Evolutionary conservation across 2,329 filamentous ascomycete species (phyloP), one percentile per base, ranked within the genome.

Genomic region (Pseudocercospora eumusae): DNA sequence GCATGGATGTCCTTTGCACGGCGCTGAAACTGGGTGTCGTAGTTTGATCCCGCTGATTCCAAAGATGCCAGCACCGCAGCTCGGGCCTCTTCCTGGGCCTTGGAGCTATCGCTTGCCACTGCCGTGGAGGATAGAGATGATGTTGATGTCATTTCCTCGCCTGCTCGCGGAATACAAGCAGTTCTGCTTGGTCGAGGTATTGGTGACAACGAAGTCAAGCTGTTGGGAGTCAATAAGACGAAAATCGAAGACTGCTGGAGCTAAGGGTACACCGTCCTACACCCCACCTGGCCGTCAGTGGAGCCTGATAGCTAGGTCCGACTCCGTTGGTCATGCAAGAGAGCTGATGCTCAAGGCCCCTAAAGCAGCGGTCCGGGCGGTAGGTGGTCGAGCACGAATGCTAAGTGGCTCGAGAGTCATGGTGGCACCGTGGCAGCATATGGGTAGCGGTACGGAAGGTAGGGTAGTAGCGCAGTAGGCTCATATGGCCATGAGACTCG

Each of bases 1-100:
- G 80, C 76, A 79, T 93, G 90, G 56, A 95, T 81, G 66, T 87
- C 84, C 15, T 81, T 75, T 15, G 90, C 90, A 64, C 90, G 88
- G 61, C 83, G 83, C 67, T 86, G 84, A 55, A 93, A 83, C 71
- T 89, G 84, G 50, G 82, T 78, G 78, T 92, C 88, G 67, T 92
- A 81, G 69, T 87, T 84, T 74, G 89, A 88, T 70, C 88, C 87
- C 57, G 92, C 78, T 5, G 79, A 78, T 45, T 77, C 73, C 27
- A 84, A 77, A 27, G 81, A 81, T 31, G 80, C 80, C 23, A 79
- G 76, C 47, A 83, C 79, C 50, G 81, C 80, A 42, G 81, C 79
- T 60, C 81, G 80, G 60, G 82, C 81, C 75, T 83, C 81, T 62
- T 77, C 75, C 66, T 74, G 73, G 61, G 76, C 76, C 44, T 74